Evolutionary conservation across 2,329 filamentous ascomycete genomes (phyloP).

Genomic region (Fusarium verticillioides): DNA sequence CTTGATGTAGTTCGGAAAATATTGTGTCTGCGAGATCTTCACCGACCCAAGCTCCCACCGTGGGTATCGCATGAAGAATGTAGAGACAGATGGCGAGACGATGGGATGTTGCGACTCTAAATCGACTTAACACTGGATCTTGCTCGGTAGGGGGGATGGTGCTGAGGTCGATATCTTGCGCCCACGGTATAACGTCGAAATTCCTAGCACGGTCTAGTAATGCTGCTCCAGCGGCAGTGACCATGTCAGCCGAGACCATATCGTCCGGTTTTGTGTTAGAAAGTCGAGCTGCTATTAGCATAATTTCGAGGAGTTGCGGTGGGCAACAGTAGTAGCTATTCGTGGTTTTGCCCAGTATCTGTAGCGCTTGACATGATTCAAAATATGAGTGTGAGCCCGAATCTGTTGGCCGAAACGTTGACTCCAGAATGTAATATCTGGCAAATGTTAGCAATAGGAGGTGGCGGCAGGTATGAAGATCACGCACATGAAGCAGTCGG

Average conservation of each 20-base stretch:
- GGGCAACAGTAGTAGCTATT: constrained; percentile 62
- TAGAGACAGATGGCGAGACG: constrained; percentile 59
- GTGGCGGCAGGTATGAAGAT: neutral
- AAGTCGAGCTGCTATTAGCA: constrained; percentile 56
- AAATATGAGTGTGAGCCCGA: constrained; percentile 50
- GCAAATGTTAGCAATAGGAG: constrained; percentile 12
- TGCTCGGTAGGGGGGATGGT: constrained; percentile 50
- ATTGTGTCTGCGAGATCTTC: constrained; percentile 49
- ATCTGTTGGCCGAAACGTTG: constrained; percentile 54
- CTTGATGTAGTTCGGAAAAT: constrained; percentile 57
- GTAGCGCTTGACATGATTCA: constrained; percentile 50
- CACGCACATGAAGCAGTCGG: constrained; percentile 59
- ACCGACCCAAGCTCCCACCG: constrained; percentile 40
- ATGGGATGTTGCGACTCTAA: constrained; percentile 56
- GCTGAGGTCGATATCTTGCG: constrained; percentile 50
- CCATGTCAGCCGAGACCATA: constrained; percentile 45
- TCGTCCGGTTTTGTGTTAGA: constrained; percentile 47
- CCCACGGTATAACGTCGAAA: constrained; percentile 57
- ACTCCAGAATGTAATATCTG: constrained; percentile 59
- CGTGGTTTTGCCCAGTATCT: constrained; percentile 53
- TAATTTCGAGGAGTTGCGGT: constrained; percentile 56
- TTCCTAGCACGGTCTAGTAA: constrained; percentile 53
- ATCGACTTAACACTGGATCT: constrained; percentile 50
- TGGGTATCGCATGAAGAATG: constrained; percentile 54
- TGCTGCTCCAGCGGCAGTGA: constrained; percentile 46